Evolutionary conservation across 352 stramenopile genomes (phyloP), one percentile per base, ranked within the genome.

Genomic region (Globisporangium canariense): DNA sequence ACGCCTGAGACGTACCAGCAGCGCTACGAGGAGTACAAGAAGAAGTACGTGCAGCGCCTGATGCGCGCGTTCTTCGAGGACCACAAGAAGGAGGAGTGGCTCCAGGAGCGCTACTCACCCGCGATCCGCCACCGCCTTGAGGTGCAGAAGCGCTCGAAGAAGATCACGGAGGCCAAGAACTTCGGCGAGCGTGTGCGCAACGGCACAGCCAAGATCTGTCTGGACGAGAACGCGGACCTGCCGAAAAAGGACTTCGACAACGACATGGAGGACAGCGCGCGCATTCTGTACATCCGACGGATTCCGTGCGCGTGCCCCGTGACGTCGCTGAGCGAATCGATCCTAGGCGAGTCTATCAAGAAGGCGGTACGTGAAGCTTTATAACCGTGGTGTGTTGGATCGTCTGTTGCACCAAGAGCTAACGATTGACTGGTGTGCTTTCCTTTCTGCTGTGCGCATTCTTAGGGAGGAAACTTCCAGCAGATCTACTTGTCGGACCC

Each of bases 1-100:
- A 81, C 83, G 2, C 86, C 86, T 6, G 86, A 94, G 70, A 88
- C 85, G 25, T 94, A 92, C 53, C 82, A 92, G 65, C 83, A 94
- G 54, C 82, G 86, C 40, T 94, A 94, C 69, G 86, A 94, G 56
- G 86, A 94, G 62, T 94, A 94, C 77, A 94, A 93, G 72, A 94
- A 94, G 70, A 91, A 91, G 53, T 89, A 93, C 68, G 71, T 85
- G 55, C 84, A 93, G 68, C 80, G 81, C 0, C 61, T 92, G 22
- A 77, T 91, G 67, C 83, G 84, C 22, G 78, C 84, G n/a, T 94
- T 94, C 67, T 94, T 94, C 50, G 86, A 93, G 18, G 73, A 81
- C 52, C 86, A 94, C 74, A 94, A 94, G 69, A 73, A 76, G 11
- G 83, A 94, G 52, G 86, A 94, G 60, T 94, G 86, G 86, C 77